Evolutionary conservation across 164 flowering plant species (phyloP).

Genomic region (Nymphaea colorata): DNA sequence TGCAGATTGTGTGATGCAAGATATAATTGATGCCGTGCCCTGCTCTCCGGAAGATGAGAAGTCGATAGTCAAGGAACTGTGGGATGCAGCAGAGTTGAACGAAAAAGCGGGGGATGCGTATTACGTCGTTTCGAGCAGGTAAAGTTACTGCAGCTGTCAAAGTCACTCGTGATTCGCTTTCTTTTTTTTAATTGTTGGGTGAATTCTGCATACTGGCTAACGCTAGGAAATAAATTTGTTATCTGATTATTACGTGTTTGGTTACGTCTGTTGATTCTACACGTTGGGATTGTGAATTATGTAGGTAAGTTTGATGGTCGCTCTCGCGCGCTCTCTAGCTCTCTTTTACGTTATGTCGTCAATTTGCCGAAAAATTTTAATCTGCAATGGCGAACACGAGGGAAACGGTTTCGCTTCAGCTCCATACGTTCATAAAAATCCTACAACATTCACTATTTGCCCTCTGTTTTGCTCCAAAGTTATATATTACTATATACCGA

Average conservation of each 20-base stretch:
- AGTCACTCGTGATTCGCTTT: neutral
- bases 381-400: too few species aligned
- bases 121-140: slow-evolving; percentile 65
- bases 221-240: neutral
- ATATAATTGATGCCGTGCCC: slow-evolving; percentile 47
- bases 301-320: too few species aligned
- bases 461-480: neutral
- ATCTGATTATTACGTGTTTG: neutral
- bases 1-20: slow-evolving; percentile 47
- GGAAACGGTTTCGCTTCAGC: neutral
- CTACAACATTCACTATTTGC: neutral
- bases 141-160: neutral
- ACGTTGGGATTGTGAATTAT: too few species aligned
- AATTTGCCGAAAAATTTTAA: too few species aligned
- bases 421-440: neutral
- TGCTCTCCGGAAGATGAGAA: slow-evolving; percentile 70
- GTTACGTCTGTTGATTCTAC: neutral
- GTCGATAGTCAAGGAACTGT: slow-evolving; percentile 37
- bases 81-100: slow-evolving; percentile 34
- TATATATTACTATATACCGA: neutral
- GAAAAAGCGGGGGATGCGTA: slow-evolving; percentile 60
- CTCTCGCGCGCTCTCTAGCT: too few species aligned
- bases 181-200: neutral
- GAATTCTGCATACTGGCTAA: neutral
- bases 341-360: too few species aligned